phyloP scores from a whole-genome alignment of 148 eudicot genomes.

The Vaccinium macrocarpon region DNA sequence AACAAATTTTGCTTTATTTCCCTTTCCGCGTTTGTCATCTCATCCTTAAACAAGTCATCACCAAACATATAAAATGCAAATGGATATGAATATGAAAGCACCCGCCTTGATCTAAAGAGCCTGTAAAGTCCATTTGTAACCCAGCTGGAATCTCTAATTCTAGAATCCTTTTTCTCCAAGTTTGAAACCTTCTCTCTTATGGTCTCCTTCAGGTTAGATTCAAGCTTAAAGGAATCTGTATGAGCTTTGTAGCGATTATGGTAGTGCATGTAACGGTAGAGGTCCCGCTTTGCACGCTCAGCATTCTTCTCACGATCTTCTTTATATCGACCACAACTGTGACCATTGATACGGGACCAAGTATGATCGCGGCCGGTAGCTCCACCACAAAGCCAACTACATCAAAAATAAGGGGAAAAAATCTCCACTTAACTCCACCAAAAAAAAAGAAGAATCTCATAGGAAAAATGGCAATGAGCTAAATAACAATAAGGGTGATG shows the following conservation, averaged over 20 bases:
- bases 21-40: conserved; percentile 47
- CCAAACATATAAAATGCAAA: conserved; percentile 87
- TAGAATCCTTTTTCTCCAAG: conserved; percentile 38
- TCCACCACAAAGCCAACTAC: conserved; percentile 66
- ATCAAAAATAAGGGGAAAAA: conserved; percentile 17
- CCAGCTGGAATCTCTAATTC: conserved; percentile 59
- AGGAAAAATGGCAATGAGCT: not conserved
- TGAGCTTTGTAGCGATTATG: conserved; percentile 71
- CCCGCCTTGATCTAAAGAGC: conserved; percentile 67
- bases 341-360: conserved; percentile 43
- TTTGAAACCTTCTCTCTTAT: conserved; percentile 39
- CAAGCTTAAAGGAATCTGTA: conserved; percentile 66
- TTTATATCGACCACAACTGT: conserved; percentile 65
- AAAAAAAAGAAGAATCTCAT: not conserved
- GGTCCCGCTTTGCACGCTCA: conserved; percentile 49
- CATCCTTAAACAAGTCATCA: conserved; percentile 55
- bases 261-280: conserved; percentile 66
- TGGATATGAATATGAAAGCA: conserved; percentile 68
- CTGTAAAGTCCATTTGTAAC: conserved; percentile 59
- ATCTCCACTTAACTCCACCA: not conserved
- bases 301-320: conserved; percentile 44
- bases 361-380: conserved; percentile 54
- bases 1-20: conserved; percentile 62
- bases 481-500: not conserved
- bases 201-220: conserved; percentile 46